Percentiles rank a stretch among this genome's conserved stretches.
phyloP scores from a whole-genome alignment of 108 stramenopile species.

The Pseudonitzschia delicatissima region DNA sequence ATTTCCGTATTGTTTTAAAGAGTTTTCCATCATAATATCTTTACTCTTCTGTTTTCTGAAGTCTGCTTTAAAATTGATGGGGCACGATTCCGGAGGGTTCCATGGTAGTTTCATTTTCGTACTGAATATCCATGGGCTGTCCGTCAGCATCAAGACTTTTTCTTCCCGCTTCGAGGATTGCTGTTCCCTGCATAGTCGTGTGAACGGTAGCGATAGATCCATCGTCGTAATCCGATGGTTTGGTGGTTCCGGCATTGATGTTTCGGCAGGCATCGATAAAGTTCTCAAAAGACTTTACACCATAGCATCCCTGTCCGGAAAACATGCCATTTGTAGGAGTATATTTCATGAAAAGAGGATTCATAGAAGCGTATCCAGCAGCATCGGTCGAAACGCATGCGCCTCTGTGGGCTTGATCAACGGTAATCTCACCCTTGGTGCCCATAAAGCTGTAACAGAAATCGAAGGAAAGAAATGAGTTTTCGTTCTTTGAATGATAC shows the following conservation, averaged over 20 bases:
- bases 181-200: conserved; percentile 95
- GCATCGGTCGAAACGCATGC: conserved; percentile 89
- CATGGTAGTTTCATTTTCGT: conserved; percentile 52
- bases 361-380: conserved; percentile 87
- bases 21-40: background rate
- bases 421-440: conserved; percentile 91
- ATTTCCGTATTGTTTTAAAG: background rate
- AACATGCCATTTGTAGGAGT: conserved; percentile 95
- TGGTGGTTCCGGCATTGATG: conserved; percentile 55
- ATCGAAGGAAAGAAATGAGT: background rate
- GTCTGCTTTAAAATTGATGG: conserved; percentile 36
- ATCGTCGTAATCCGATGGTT: conserved; percentile 80
- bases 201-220: conserved; percentile 90
- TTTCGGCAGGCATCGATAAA: conserved; percentile 71
- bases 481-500: too few species aligned
- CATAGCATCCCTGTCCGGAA: conserved; percentile 95
- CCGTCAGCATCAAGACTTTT: conserved; percentile 85
- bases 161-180: conserved; percentile 96
- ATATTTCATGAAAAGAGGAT: conserved; percentile 99
- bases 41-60: background rate
- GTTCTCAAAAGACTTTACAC: conserved; percentile 90
- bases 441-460: conserved; percentile 78
- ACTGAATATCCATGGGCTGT: conserved; percentile 87
- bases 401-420: conserved; percentile 99
- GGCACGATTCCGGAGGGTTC: conserved; percentile 61